A percentile compares a stretch with the other conserved stretches of the same genome.
Evolutionary conservation across 768 basidiomycete genomes (phyloP).

Genomic region (Agaricus blazei): DNA sequence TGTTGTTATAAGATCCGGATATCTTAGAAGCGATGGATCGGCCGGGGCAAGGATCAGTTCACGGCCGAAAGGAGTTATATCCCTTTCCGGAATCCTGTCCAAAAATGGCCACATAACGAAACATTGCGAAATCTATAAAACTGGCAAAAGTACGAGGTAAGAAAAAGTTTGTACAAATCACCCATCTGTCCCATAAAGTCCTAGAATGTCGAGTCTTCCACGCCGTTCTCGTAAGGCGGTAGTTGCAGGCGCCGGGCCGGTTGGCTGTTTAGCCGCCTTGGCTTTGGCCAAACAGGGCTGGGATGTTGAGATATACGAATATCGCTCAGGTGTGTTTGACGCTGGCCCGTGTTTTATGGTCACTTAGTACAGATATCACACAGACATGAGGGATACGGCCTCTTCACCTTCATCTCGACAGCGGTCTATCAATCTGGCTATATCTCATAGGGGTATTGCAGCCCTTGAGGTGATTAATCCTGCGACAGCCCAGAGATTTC

Average conservation of each 20-base stretch:
- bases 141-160: neutral
- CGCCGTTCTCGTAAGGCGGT: slow-evolving; percentile 40
- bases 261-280: slow-evolving; percentile 88
- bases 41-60: slow-evolving; percentile 8
- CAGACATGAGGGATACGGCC: slow-evolving; percentile 72
- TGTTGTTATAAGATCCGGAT: too few species aligned
- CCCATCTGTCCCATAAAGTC: slow-evolving; percentile 11
- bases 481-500: slow-evolving; percentile 59
- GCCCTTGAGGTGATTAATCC: slow-evolving; percentile 81
- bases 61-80: neutral
- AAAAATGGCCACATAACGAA: slow-evolving; percentile 3
- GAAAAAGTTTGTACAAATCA: neutral
- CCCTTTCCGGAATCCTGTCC: slow-evolving; percentile 2
- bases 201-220: slow-evolving; percentile 7
- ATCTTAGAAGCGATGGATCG: neutral
- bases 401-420: slow-evolving; percentile 63
- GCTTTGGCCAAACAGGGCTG: slow-evolving; percentile 85
- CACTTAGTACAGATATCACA: slow-evolving; percentile 8
- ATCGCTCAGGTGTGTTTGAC: slow-evolving; percentile 57
- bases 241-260: slow-evolving; percentile 87
- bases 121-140: neutral
- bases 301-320: slow-evolving; percentile 76
- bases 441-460: slow-evolving; percentile 89
- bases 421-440: slow-evolving; percentile 94
- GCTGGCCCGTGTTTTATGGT: slow-evolving; percentile 1